Evolutionary conservation across 1,284 basidiomycete genomes (phyloP).

Genomic region (Naganishia liquefaciens): DNA sequence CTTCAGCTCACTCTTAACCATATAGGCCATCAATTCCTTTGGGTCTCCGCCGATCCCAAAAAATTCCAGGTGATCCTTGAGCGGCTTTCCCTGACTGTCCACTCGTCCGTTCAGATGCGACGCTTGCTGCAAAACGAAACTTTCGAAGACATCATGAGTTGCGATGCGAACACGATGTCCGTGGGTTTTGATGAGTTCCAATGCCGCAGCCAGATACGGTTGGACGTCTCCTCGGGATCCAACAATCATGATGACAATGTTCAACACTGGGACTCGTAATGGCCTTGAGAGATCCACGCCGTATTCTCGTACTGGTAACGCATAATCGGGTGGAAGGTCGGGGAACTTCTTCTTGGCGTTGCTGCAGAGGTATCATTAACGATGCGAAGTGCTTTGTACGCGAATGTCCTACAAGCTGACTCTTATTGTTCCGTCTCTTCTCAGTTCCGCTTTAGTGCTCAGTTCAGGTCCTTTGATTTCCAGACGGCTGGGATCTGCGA

Average conservation of each 20-base stretch:
- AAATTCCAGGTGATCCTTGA: constrained; percentile 45
- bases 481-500: constrained; percentile 11
- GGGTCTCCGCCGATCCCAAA: constrained; percentile 50
- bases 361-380: background rate
- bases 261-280: constrained; percentile 56
- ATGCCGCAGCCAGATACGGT: constrained; percentile 66
- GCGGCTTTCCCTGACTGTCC: constrained; percentile 9
- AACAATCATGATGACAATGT: constrained; percentile 66
- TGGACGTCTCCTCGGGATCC: constrained; percentile 67
- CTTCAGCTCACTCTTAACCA: constrained; percentile 51
- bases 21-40: constrained; percentile 50
- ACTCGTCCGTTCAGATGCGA: background rate
- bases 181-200: constrained; percentile 57
- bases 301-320: constrained; percentile 58
- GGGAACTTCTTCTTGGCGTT: constrained; percentile 52
- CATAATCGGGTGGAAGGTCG: constrained; percentile 59
- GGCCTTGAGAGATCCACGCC: constrained; percentile 57
- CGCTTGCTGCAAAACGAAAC: background rate
- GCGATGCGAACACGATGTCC: constrained; percentile 63
- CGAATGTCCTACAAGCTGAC: constrained; percentile 40
- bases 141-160: background rate
- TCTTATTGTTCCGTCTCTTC: constrained; percentile 47
- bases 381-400: no score
- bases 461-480: constrained; percentile 44
- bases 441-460: constrained; percentile 44